These are phyloP conservation scores for Lodderomyces metapsilosis DNA, from an alignment of 1,139 yeast species.

Conservation along the genomic window DNA sequence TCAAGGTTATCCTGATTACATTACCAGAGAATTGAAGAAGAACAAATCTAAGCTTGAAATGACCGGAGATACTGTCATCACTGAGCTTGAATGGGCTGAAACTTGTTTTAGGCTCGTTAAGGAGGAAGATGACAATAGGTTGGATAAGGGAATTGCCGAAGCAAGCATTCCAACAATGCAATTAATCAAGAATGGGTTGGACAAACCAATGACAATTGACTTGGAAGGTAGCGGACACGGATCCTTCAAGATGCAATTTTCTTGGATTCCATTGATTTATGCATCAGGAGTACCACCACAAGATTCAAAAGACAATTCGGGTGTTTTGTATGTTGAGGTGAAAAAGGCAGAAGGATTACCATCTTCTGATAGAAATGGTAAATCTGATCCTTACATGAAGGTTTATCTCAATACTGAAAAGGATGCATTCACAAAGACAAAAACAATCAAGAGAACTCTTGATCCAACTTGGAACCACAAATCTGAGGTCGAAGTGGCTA, in stretches of 20 bases:
- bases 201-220: slow-evolving; percentile 49
- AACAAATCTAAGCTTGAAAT: slow-evolving; percentile 47
- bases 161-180: slow-evolving; percentile 65
- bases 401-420: slow-evolving; percentile 62
- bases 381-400: slow-evolving; percentile 86
- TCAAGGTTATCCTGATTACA: slow-evolving; percentile 60
- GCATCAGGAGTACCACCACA: slow-evolving; percentile 62
- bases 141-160: slow-evolving; percentile 62
- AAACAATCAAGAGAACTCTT: slow-evolving; percentile 79
- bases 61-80: slow-evolving; percentile 71
- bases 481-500: slow-evolving; percentile 48
- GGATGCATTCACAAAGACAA: slow-evolving; percentile 65
- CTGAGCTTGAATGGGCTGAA: slow-evolving; percentile 74
- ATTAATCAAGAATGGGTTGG: slow-evolving; percentile 64
- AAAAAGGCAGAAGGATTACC: slow-evolving; percentile 68
- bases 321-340: slow-evolving; percentile 64
- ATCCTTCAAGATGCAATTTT: slow-evolving; percentile 58
- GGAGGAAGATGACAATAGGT: slow-evolving; percentile 50
- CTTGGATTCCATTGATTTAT: slow-evolving; percentile 74
- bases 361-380: slow-evolving; percentile 86
- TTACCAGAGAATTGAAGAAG: slow-evolving; percentile 45
- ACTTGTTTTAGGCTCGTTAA: slow-evolving; percentile 61
- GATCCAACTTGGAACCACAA: slow-evolving; percentile 85
- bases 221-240: slow-evolving; percentile 46
- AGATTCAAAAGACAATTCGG: slow-evolving; percentile 76